Base-by-base conservation (phyloP, 495 filamentous ascomycete species). In the Lindgomyces ingoldianus region DNA sequence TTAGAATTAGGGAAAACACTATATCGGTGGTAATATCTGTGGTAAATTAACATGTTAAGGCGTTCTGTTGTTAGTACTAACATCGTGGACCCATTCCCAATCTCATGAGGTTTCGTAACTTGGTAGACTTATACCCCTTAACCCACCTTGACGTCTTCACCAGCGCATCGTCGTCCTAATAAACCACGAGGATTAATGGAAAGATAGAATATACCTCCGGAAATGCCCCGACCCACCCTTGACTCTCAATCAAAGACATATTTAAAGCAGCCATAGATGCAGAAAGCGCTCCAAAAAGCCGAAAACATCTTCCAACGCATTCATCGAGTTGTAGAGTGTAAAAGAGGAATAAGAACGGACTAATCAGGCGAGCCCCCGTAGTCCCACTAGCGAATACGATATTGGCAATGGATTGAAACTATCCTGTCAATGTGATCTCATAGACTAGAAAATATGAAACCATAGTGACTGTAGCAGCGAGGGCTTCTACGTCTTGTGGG, bases 211-310 rank as follows among this genome's bases (percentile, higher is more conserved):
- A 39, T 39, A 39, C 14, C 33, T 6, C 33, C 6, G 33, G 6
- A 39, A 39, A 47, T n/a, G n/a, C 45, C 18, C 18, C 45, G 6
- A 47, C 45, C 4, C 6, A 47, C 16, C 45, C 45, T 47, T 47
- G 45, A 47, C 45, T 47, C 16, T 47, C 45, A 47, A 47, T 18
- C 45, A 47, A 47, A 18, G 45, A 47, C 45, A 47, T 47, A n/a
- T 47, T 47, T n/a, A 47, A 47, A 8, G 18, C 45, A 4, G 45
- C 45, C 21, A 4, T 4, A 24, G 45, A 47, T 8, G 45, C 45
- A 47, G 45, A 4, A n/a, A 47, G 45, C 6, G 45, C 45, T 18
- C 45, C 45, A 47, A 18, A 4, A 47, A n/a, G 21, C 45, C 45
- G 4, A 47, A n/a, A 24, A 47, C 45, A 18, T 47, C 45, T 47